A percentile compares a stretch with the other conserved stretches of the same genome.
phyloP scores from a whole-genome alignment of 495 filamentous ascomycete genomes.

The Daldinia loculata region DNA sequence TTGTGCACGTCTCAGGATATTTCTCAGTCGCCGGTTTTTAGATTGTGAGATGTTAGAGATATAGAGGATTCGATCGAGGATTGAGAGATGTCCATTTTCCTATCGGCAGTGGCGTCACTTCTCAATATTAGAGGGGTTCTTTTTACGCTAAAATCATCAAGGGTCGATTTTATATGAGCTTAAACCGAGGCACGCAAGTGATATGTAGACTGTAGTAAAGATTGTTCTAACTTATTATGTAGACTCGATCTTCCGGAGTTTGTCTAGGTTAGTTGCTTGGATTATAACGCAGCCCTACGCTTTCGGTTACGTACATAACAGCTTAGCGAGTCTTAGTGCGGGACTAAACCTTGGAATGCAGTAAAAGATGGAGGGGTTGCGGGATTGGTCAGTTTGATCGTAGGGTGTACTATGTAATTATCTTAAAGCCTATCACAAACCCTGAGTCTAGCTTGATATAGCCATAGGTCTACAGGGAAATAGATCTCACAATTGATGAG shows the following conservation, averaged over 20 bases:
- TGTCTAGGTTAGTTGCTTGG: constrained; percentile 17
- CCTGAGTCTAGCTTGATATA: constrained; percentile 25
- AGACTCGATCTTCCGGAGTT: background rate
- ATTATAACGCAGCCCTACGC: constrained; percentile 40
- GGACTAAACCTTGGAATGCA: constrained; percentile 8
- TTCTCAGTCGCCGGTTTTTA: constrained; percentile 2
- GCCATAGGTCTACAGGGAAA: constrained; percentile 20
- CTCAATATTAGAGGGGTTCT: background rate
- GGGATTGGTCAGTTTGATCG: background rate
- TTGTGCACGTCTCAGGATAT: constrained; percentile 15
- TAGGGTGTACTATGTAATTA: constrained; percentile 4
- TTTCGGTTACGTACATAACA: constrained; percentile 37
- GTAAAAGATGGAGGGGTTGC: constrained; percentile 9
- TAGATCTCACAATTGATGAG: constrained; percentile 12
- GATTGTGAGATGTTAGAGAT: constrained; percentile 11
- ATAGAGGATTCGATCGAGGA: constrained; percentile 6
- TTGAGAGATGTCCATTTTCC: constrained; percentile 20
- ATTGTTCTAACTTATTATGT: background rate
- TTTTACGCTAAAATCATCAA: constrained; percentile 21
- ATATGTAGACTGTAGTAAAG: background rate
- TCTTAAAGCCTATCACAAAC: constrained; percentile 22
- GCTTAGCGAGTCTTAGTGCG: constrained; percentile 21
- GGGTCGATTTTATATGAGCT: constrained; percentile 1
- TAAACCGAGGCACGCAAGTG: constrained; percentile 27
- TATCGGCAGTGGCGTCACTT: constrained; percentile 26